phyloP scores from a whole-genome alignment of 495 filamentous ascomycete genomes.

The Platismatia glauca region DNA sequence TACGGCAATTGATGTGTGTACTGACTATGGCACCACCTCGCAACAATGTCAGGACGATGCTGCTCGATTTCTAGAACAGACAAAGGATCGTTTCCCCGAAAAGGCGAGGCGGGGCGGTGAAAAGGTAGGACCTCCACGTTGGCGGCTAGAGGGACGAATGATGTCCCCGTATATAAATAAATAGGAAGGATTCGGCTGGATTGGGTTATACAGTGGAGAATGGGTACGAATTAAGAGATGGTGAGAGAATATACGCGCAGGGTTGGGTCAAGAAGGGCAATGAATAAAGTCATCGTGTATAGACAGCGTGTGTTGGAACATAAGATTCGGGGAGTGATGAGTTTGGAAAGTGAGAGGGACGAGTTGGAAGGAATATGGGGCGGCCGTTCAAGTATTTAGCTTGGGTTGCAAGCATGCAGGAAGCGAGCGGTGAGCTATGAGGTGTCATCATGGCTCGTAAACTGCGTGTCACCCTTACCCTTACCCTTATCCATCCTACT shows the following conservation, averaged over 20 bases:
- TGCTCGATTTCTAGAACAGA: constrained; percentile 15
- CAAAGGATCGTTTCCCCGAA: constrained; percentile 17
- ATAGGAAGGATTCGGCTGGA: constrained; percentile 22
- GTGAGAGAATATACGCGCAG: background rate
- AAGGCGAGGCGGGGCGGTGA: constrained; percentile 12
- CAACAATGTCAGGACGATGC: constrained; percentile 12
- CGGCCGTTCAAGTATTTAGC: constrained; percentile 10
- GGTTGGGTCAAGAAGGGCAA: background rate
- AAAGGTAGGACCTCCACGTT: constrained; percentile 24
- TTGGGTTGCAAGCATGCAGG: constrained; percentile 4
- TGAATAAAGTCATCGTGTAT: background rate
- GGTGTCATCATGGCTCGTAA: background rate
- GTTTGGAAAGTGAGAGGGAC: constrained; percentile 28
- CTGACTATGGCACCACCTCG: constrained; percentile 23
- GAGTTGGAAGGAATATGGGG: constrained; percentile 26
- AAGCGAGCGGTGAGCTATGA: constrained; percentile 5
- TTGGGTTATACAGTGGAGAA: background rate
- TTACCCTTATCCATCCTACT: background rate
- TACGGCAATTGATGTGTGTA: constrained; percentile 32
- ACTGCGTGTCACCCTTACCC: background rate
- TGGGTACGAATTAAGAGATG: background rate
- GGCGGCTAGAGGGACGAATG: constrained; percentile 24
- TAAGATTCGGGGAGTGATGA: background rate
- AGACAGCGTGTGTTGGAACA: background rate
- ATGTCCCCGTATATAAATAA: constrained; percentile 21